phyloP scores from a whole-genome alignment of 2,329 filamentous ascomycete species.

The Sporothrix inflata region DNA sequence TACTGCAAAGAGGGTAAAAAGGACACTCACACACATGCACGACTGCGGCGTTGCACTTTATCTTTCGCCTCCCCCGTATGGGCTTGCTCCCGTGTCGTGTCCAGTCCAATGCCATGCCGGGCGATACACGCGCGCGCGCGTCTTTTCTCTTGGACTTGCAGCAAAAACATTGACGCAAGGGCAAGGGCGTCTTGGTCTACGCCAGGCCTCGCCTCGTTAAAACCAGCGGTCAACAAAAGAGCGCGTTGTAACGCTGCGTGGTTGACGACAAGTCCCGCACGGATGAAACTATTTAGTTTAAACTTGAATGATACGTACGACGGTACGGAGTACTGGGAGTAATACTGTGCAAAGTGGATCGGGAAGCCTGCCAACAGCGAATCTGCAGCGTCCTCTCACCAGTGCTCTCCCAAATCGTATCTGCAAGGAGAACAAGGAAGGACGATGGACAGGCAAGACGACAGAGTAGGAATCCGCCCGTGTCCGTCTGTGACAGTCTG shows the following conservation, averaged over 20 bases:
- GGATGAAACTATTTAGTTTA: slow-evolving; percentile 16
- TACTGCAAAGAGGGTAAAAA: not conserved
- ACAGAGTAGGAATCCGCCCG: slow-evolving; percentile 13
- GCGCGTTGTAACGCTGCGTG: slow-evolving; percentile 26
- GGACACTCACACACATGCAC: not conserved
- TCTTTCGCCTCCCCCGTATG: not conserved
- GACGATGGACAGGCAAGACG: not conserved
- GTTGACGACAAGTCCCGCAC: not conserved
- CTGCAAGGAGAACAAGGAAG: not conserved
- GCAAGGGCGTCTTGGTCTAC: not conserved
- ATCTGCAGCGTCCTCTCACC: not conserved
- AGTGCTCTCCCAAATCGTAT: not conserved
- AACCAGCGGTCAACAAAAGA: slow-evolving; percentile 23
- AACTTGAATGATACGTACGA: not conserved
- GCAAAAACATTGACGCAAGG: slow-evolving; percentile 23
- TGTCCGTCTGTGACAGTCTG: not conserved
- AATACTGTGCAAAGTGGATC: not conserved
- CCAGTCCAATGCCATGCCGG: not conserved
- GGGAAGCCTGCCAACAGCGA: not conserved
- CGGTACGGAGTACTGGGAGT: not conserved
- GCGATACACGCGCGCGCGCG: not conserved
- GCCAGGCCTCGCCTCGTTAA: too few species aligned
- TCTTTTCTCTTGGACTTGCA: not conserved
- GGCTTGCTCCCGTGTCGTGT: not conserved
- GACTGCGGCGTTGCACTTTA: not conserved